phyloP scores from a whole-genome alignment of 2,329 filamentous ascomycete genomes.

The Niveomyces coronatus region DNA sequence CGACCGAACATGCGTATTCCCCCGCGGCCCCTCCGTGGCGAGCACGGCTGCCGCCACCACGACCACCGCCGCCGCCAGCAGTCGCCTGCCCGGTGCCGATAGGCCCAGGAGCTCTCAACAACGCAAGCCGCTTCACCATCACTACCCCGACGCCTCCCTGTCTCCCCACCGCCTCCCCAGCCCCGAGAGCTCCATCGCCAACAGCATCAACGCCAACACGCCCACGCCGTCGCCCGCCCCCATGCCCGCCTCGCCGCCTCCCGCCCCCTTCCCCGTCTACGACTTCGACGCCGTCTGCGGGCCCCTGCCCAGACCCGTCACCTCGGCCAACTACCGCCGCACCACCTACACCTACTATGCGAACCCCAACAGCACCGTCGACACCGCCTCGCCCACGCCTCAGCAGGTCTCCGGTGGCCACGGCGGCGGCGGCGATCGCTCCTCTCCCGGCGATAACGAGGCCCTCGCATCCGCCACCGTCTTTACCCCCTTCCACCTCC shows the following conservation, averaged over 20 bases:
- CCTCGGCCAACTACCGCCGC: neutral
- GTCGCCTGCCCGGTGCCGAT: too few relatives aligned
- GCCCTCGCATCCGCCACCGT: constrained; percentile 13
- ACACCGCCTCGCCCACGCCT: constrained; percentile 2
- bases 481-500: constrained; percentile 29
- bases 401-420: neutral
- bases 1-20: constrained; percentile 27
- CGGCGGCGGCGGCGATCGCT: constrained; percentile 3
- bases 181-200: too few relatives aligned
- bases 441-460: constrained; percentile 8
- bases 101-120: too few relatives aligned
- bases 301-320: neutral
- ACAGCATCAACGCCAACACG: constrained; percentile 2
- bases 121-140: too few relatives aligned
- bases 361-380: neutral
- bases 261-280: neutral
- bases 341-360: constrained; percentile 6
- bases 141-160: too few relatives aligned
- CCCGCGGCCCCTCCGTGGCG: constrained; percentile 10
- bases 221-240: neutral
- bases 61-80: neutral
- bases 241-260: neutral
- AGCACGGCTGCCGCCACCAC: neutral
- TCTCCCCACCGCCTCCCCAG: neutral
- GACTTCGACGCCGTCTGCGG: neutral